Evolutionary conservation across 73 alveolate species (phyloP), one percentile per base, ranked within the genome.

Genomic region (Blepharisma stoltei): DNA sequence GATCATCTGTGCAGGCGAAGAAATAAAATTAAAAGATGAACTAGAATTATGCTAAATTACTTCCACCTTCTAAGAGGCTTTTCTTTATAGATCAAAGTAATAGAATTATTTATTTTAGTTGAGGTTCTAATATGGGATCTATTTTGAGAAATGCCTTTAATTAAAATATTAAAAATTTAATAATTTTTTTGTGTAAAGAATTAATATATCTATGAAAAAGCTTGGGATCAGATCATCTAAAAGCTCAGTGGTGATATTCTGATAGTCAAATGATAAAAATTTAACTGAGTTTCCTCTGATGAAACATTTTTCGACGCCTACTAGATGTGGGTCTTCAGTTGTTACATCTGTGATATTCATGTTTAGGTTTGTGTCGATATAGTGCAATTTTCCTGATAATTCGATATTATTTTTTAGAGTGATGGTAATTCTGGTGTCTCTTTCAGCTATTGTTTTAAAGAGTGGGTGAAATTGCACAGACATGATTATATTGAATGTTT

Each of bases 231-330:
- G 71, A 6, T 60, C 46, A 14, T 60, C 73, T 1, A 60, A 60
- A 8, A 60, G 23, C 14, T 8, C 73, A 25, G 14, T 0, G 14
- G 73, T 14, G 46, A n/a, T 14, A 38, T 60, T 25, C n/a, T 60
- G n/a, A 14, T 60, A 11, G 4, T 11, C 11, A 20, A 60, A 9
- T 8, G 73, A 60, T 8, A 60, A 14, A 25, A 60, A 60, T 25
- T 60, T 60, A 1, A 25, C 46, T 8, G 73, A 60, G 23, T 38
- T 60, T 25, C 73, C 73, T 9, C 73, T n/a, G 23, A 60, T 60
- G 23, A 60, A 60, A 25, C 73, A 60, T 60, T 60, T 60, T 25
- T 20, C 23, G 18, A 60, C 3, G 46, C 73, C 45, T 14, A 14
- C 73, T 1, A 60, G 45, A 38, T 25, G 23, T 8, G 73, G 73